Evolutionary conservation across 768 basidiomycete species (phyloP).

Genomic region (Kwoniella shandongensis): DNA sequence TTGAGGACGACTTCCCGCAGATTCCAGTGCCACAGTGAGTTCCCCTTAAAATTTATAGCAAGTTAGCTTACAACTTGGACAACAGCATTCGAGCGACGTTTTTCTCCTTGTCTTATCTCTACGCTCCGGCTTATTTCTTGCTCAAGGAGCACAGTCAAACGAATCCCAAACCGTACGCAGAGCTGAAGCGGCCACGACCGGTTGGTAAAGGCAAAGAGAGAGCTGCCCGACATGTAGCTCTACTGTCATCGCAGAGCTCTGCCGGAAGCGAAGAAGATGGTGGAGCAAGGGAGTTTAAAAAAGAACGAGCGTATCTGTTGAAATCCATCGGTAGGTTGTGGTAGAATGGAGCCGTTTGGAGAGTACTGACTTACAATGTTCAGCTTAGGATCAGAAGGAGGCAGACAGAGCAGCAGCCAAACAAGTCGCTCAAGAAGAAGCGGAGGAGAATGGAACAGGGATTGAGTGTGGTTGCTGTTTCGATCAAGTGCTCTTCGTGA

Average conservation of each 20-base stretch:
- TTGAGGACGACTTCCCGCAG: constrained; percentile 54
- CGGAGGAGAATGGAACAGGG: constrained; percentile 58
- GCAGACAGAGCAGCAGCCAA: constrained; percentile 38
- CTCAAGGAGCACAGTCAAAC: constrained; percentile 56
- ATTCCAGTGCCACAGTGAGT: constrained; percentile 25
- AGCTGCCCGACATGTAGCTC: not conserved
- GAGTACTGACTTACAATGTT: too few relatives aligned
- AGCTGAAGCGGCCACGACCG: constrained; percentile 38
- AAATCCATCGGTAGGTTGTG: constrained; percentile 20
- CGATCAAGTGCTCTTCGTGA: constrained; percentile 66
- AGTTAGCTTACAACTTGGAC: constrained; percentile 58
- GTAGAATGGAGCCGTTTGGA: too few relatives aligned
- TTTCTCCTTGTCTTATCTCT: constrained; percentile 57
- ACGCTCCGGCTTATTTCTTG: constrained; percentile 66
- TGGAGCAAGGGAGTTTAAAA: constrained; percentile 51
- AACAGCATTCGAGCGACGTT: constrained; percentile 60
- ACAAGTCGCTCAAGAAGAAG: constrained; percentile 58
- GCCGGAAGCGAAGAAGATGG: not conserved
- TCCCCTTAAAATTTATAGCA: constrained; percentile 5
- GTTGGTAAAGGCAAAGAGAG: constrained; percentile 56
- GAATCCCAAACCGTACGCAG: constrained; percentile 32
- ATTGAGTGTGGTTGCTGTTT: constrained; percentile 92
- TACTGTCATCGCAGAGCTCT: not conserved
- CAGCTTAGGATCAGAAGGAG: constrained; percentile 32
- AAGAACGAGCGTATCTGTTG: constrained; percentile 27